phyloP scores from a whole-genome alignment of 2,329 filamentous ascomycete genomes.

The Fusarium sambucinum region DNA sequence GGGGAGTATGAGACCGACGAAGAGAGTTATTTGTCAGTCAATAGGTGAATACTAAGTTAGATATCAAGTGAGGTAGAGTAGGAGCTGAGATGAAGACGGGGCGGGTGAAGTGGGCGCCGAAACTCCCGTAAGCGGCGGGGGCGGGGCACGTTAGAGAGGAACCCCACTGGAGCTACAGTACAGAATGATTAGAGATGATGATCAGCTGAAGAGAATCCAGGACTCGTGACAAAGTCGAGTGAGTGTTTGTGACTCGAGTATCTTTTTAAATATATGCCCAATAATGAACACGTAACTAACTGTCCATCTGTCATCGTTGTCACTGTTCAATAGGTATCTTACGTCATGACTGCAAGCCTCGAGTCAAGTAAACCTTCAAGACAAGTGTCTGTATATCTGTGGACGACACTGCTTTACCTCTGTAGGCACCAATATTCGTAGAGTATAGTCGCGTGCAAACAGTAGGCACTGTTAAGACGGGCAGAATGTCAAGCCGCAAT shows the following conservation, averaged over 20 bases:
- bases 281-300: slow-evolving; percentile 14
- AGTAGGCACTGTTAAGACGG: too few relatives aligned
- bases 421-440: slow-evolving; percentile 15
- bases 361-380: slow-evolving; percentile 1
- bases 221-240: slow-evolving; percentile 28
- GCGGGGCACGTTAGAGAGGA: slow-evolving; percentile 27
- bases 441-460: too few relatives aligned
- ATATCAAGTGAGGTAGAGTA: neutral
- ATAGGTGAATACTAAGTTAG: slow-evolving; percentile 7
- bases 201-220: slow-evolving; percentile 33
- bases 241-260: neutral
- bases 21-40: neutral
- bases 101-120: slow-evolving; percentile 36
- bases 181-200: neutral
- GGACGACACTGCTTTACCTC: neutral
- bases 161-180: slow-evolving; percentile 17
- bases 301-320: neutral
- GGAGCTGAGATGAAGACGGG: slow-evolving; percentile 13
- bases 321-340: neutral
- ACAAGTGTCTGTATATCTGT: slow-evolving; percentile 17
- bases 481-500: neutral
- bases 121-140: slow-evolving; percentile 41
- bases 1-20: neutral
- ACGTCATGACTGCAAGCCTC: slow-evolving; percentile 15
- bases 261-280: neutral